Evolutionary conservation across 106 monocot species (phyloP).

Genomic region (Chionographis japonica): DNA sequence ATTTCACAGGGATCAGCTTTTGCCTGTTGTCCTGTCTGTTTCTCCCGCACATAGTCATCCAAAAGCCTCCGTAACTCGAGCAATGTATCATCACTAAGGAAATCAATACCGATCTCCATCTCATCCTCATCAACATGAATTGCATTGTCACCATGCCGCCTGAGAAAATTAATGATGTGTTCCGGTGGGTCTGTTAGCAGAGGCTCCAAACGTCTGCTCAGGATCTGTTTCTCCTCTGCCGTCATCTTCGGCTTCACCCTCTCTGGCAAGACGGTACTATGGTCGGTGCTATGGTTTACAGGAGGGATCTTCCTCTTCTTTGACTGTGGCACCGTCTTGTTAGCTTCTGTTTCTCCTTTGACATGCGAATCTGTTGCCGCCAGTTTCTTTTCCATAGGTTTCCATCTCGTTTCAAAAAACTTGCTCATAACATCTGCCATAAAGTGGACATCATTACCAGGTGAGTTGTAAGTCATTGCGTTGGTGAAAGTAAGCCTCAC

Average conservation of each 20-base stretch:
- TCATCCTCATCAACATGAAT: slow-evolving; percentile 55
- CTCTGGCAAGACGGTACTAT: slow-evolving; percentile 13
- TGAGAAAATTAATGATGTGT: slow-evolving; percentile 64
- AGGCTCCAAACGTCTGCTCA: slow-evolving; percentile 46
- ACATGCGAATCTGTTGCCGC: slow-evolving; percentile 19
- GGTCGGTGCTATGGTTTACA: background rate
- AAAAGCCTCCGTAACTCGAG: slow-evolving; percentile 65
- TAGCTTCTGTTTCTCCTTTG: slow-evolving; percentile 19
- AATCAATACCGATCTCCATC: slow-evolving; percentile 81
- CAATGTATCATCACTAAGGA: slow-evolving; percentile 50
- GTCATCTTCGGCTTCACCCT: slow-evolving; percentile 43
- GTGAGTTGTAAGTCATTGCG: slow-evolving; percentile 92
- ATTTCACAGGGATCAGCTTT: slow-evolving; percentile 53
- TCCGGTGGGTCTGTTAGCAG: slow-evolving; percentile 55
- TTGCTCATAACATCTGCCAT: slow-evolving; percentile 80
- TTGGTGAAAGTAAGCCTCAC: slow-evolving; percentile 90
- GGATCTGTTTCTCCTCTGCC: slow-evolving; percentile 42
- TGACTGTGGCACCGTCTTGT: slow-evolving; percentile 9
- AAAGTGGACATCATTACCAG: slow-evolving; percentile 66
- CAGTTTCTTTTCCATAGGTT: slow-evolving; percentile 78
- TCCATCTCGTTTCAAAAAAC: slow-evolving; percentile 88
- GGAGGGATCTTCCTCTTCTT: slow-evolving; percentile 54
- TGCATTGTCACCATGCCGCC: slow-evolving; percentile 25
- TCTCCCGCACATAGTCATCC: slow-evolving; percentile 44
- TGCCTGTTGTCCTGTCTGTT: slow-evolving; percentile 13